Percentiles rank a stretch among this genome's conserved stretches.
Conservation (phyloP, 83 land plant species). For the Picea engelmannii region DNA sequence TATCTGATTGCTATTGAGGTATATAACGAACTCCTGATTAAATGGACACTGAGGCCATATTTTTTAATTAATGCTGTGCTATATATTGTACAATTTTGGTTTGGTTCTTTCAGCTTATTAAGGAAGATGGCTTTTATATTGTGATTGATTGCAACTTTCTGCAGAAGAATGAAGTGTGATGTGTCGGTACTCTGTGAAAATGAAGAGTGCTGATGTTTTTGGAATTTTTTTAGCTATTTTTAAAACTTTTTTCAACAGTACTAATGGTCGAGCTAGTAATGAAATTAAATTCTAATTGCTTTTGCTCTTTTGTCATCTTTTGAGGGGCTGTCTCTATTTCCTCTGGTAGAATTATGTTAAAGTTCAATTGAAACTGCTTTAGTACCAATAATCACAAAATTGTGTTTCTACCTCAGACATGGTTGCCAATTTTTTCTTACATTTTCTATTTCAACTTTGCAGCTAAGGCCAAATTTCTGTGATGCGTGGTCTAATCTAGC, state of each 20-base stretch:
- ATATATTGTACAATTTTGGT: background rate
- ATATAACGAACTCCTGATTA: conserved; percentile 5
- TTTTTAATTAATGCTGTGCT: background rate
- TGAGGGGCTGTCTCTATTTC: background rate
- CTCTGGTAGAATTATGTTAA: background rate
- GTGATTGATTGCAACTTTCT: background rate
- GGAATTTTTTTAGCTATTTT: background rate
- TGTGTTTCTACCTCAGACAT: background rate
- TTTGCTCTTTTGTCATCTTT: background rate
- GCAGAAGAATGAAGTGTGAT: background rate
- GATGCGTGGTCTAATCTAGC: conserved; percentile 99
- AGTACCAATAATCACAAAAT: background rate
- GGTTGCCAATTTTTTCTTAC: too few species aligned
- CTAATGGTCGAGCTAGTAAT: too few species aligned
- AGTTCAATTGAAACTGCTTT: background rate
- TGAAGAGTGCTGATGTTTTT: background rate
- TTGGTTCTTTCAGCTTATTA: background rate
- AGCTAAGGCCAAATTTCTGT: conserved; percentile 94
- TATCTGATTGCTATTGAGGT: conserved; percentile 94
- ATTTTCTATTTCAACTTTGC: conserved; percentile 6
- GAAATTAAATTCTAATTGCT: too few species aligned
- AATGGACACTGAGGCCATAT: background rate
- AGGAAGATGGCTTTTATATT: background rate
- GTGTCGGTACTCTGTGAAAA: background rate
- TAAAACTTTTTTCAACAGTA: too few species aligned